A percentile compares a stretch with the other conserved stretches of the same genome.
phyloP scores from a whole-genome alignment of 495 filamentous ascomycete genomes.

The Elaphomyces granulatus region DNA sequence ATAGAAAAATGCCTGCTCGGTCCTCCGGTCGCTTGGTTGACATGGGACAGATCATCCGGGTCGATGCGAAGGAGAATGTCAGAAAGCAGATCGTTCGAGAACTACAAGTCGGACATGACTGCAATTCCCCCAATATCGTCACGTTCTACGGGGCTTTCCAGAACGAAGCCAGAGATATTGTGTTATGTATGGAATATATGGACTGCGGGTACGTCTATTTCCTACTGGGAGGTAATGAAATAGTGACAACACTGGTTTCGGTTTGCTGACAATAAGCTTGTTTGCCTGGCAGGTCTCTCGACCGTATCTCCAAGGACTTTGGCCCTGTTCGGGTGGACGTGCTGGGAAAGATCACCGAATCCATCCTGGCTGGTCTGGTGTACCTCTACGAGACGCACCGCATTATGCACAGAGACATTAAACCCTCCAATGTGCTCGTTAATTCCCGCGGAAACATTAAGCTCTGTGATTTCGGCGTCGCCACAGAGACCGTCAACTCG shows the following conservation, averaged over 20 bases:
- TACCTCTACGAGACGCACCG: conserved; percentile 90
- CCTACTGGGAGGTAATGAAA: conserved; percentile 1
- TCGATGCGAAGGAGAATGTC: conserved; percentile 93
- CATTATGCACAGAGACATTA: conserved; percentile 98
- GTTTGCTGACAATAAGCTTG: conserved; percentile 26
- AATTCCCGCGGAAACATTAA: conserved; percentile 92
- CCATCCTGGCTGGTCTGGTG: conserved; percentile 81
- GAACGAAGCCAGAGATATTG: conserved; percentile 88
- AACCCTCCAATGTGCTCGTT: conserved; percentile 91
- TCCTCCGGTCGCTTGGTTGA: not conserved
- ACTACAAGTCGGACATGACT: conserved; percentile 95
- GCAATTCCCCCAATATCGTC: conserved; percentile 90
- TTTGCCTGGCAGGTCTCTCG: conserved; percentile 54
- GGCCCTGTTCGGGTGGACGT: conserved; percentile 96
- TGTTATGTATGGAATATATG: conserved; percentile 99
- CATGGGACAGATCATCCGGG: conserved; percentile 68
- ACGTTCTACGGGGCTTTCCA: conserved; percentile 96
- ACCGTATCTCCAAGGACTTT: conserved; percentile 84
- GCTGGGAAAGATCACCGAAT: conserved; percentile 96
- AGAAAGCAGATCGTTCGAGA: conserved; percentile 92
- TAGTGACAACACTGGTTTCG: too few relatives aligned
- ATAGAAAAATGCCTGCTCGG: too few relatives aligned
- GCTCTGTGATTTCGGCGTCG: conserved; percentile 95
- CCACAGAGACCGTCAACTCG: conserved; percentile 89
- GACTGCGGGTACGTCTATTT: conserved; percentile 70